Base-by-base conservation (phyloP, 179 eudicot genomes). In the Beta macrorhiza region DNA sequence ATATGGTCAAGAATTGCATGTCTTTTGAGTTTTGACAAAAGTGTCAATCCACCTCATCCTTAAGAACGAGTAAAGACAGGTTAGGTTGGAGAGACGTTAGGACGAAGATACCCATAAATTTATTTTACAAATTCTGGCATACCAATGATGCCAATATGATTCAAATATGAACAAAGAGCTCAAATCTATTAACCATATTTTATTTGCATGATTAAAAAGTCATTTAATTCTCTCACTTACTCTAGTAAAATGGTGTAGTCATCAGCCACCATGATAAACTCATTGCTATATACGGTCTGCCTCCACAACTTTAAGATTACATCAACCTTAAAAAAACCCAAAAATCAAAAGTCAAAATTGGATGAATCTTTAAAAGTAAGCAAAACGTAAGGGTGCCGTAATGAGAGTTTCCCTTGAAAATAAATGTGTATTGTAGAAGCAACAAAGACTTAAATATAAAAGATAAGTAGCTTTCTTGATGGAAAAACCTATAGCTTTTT, bases 381-480 rank as follows among this genome's bases (percentile, higher is more conserved):
- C 65, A 25, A 75, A 57, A 75, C 64, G 78, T 75, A 57, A 75
- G 78, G 78, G 64, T 75, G 78, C 78, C 78, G 78, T 57, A 58
- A 57, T 75, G 78, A 42, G 37, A 75, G 67, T 58, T 75, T 75
- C 47, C 64, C 78, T 37, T 10, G 29, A 37, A 74, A 57, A 8
- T 29, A 29, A 75, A 75, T 57, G 22, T 57, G 62, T 57, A 75
- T 74, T 74, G 25, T 75, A 20, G 78, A 75, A 57, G 65, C 78
- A 57, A 69, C 76, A 57, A 76, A 47, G 42, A 77, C 61, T 16
- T 64, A 12, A 67, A 42, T 13, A n/a, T 57, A 57, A 70, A 70
- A 57, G 56, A 70, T 56, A 74, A 56, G 17, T 37, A 74, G 15
- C 72, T 47, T 49, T n/a, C 47, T 58, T 56, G 4, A 8, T 52